phyloP scores from a whole-genome alignment of 768 basidiomycete species.

The Gymnopilus junonius region DNA sequence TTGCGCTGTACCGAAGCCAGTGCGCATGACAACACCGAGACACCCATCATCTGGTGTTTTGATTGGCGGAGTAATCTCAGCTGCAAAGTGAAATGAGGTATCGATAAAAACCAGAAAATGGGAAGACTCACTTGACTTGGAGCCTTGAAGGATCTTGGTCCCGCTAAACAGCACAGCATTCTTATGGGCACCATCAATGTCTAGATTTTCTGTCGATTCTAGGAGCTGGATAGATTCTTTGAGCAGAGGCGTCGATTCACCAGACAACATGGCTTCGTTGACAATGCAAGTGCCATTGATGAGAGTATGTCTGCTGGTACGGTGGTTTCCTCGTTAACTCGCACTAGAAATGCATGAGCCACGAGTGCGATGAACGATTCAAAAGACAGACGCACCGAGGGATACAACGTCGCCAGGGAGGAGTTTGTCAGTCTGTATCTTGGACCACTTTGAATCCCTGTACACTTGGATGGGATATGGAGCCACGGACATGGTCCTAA shows the following conservation, averaged over 20 bases:
- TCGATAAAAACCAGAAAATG: not conserved
- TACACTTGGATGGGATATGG: slow-evolving; percentile 88
- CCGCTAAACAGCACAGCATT: slow-evolving; percentile 92
- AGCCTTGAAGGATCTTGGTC: slow-evolving; percentile 94
- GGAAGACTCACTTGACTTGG: slow-evolving; percentile 47
- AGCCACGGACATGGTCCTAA: slow-evolving; percentile 93
- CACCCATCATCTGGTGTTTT: slow-evolving; percentile 91
- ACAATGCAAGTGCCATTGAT: slow-evolving; percentile 93
- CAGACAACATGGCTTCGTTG: slow-evolving; percentile 99
- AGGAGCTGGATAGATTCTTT: slow-evolving; percentile 94
- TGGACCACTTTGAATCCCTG: slow-evolving; percentile 80
- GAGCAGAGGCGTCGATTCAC: slow-evolving; percentile 95
- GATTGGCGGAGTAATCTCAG: slow-evolving; percentile 45
- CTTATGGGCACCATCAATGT: slow-evolving; percentile 87
- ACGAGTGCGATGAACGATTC: not conserved
- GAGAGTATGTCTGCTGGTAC: slow-evolving; percentile 92
- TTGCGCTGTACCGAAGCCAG: slow-evolving; percentile 97
- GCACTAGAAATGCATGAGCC: slow-evolving; percentile 44
- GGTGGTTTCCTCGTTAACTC: slow-evolving; percentile 78
- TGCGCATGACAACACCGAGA: slow-evolving; percentile 89
- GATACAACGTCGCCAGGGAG: slow-evolving; percentile 93
- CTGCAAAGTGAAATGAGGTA: slow-evolving; percentile 20
- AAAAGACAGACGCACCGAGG: slow-evolving; percentile 48
- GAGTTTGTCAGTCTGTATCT: slow-evolving; percentile 83
- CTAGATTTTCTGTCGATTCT: slow-evolving; percentile 73